Conservation (phyloP, 257 asterid species). For the Primulina eburnea region DNA sequence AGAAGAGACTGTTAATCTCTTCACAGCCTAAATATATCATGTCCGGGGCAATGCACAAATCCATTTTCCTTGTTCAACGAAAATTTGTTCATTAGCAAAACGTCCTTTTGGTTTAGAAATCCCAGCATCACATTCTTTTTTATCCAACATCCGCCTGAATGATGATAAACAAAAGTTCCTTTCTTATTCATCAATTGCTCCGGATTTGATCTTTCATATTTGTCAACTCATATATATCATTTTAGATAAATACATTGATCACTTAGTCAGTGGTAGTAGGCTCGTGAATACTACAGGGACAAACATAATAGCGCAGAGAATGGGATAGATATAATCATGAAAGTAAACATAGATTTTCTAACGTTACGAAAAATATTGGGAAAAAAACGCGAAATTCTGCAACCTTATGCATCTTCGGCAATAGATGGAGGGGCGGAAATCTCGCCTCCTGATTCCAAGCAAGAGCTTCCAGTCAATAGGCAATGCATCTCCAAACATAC, state of each 20-base stretch:
- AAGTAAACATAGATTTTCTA: conserved; percentile 13
- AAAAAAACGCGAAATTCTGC: conserved; percentile 21
- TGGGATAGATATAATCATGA: not conserved
- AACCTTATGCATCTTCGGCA: conserved; percentile 82
- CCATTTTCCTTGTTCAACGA: no score
- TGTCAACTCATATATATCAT: not conserved
- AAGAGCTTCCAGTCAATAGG: conserved; percentile 86
- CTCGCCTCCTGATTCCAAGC: conserved; percentile 81
- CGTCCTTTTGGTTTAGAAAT: no score
- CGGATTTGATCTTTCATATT: not conserved
- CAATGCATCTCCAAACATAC: conserved; percentile 50
- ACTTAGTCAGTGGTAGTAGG: not conserved
- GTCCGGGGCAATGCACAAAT: no score
- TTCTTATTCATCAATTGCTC: no score
- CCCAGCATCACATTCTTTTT: no score
- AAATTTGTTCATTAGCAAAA: no score
- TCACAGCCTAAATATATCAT: no score
- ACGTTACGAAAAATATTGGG: conserved; percentile 10
- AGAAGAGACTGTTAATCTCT: no score
- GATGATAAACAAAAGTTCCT: no score
- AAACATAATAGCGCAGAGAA: not conserved
- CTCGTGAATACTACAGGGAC: not conserved
- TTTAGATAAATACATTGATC: not conserved
- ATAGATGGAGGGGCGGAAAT: conserved; percentile 58
- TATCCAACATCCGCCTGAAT: no score